Conservation (phyloP, 2,329 filamentous ascomycete species). For the Cladosporium phlei region DNA sequence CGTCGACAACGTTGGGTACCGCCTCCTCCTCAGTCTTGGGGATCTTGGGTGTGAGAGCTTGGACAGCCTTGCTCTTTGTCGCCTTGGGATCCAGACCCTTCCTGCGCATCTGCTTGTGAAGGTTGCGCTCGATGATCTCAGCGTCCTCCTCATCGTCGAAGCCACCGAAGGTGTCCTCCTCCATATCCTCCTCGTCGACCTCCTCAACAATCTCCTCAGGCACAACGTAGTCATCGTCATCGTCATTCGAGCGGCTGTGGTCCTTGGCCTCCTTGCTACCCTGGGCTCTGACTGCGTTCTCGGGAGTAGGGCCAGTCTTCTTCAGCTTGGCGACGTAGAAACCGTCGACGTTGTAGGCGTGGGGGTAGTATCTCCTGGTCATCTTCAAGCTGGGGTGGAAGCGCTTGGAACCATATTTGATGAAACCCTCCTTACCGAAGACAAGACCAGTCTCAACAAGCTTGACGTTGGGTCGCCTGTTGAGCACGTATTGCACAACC, state of each 20-base stretch:
- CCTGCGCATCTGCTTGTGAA: slow-evolving; percentile 39
- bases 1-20: not conserved
- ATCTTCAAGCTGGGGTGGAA: slow-evolving; percentile 82
- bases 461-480: slow-evolving; percentile 54
- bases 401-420: slow-evolving; percentile 80
- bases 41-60: slow-evolving; percentile 11
- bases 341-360: slow-evolving; percentile 91
- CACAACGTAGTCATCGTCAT: slow-evolving; percentile 51
- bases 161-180: slow-evolving; percentile 43
- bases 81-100: slow-evolving; percentile 47
- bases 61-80: slow-evolving; percentile 23
- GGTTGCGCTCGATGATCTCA: slow-evolving; percentile 43
- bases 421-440: slow-evolving; percentile 92
- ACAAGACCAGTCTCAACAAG: slow-evolving; percentile 12
- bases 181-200: slow-evolving; percentile 32
- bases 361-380: slow-evolving; percentile 82
- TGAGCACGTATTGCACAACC: slow-evolving; percentile 89
- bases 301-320: slow-evolving; percentile 75
- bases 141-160: slow-evolving; percentile 49
- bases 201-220: slow-evolving; percentile 47
- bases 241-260: slow-evolving; percentile 35
- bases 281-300: slow-evolving; percentile 47
- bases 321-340: slow-evolving; percentile 99
- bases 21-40: not conserved
- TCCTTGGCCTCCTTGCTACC: slow-evolving; percentile 29